Base-by-base conservation (phyloP, 139 green algal species). In the Trebouxia sp. region DNA sequence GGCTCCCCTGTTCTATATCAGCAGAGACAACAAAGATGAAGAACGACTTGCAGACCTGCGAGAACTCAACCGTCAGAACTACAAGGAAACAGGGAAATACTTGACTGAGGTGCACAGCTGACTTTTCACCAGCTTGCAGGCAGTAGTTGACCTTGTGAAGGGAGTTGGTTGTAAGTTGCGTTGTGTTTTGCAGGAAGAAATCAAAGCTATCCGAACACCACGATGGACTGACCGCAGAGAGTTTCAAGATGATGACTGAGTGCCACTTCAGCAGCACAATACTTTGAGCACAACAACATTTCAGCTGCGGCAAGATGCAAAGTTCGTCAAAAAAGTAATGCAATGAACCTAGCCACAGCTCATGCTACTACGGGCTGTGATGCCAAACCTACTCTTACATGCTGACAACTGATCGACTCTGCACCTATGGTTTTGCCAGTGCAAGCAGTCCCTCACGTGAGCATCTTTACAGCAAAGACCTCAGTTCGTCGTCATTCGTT, bases 81-180 rank as follows among this genome's bases (percentile, higher is more conserved):
- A 87, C 75, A 82, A 92, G 62, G 84, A 91, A 67, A 97, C 93
- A 41, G 93, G 93, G 1, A 88, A 96, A 82, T 97, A 97, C 89
- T 51, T 93, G 80, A 79, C 65, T 37, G 70, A 87, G 79, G 85
- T 66, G 17, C 48, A 32, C 12, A 14, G 28, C 28, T 32, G n/a
- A 32, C 28, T 11, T 26, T 17, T 72, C 0, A 0, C 32, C 0
- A 55, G n/a, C 8, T 26, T 42, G 24, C n/a, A 58, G 17, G 24
- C 20, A 53, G 15, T 37, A 10, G n/a, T 45, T 50, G n/a, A 35
- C 9, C 28, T 26, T n/a, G n/a, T n/a, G n/a, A n/a, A n/a, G 66
- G 10, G 8, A 76, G 30, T 42, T 78, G 15, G 56, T 30, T 78
- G 39, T 20, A 37, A 14, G 35, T 17, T 42, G 17, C 10, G 55